Percentiles rank a stretch among this genome's conserved stretches.
Evolutionary conservation across 2,329 filamentous ascomycete species (phyloP).

Genomic region (Tolypocladium guangdongense): DNA sequence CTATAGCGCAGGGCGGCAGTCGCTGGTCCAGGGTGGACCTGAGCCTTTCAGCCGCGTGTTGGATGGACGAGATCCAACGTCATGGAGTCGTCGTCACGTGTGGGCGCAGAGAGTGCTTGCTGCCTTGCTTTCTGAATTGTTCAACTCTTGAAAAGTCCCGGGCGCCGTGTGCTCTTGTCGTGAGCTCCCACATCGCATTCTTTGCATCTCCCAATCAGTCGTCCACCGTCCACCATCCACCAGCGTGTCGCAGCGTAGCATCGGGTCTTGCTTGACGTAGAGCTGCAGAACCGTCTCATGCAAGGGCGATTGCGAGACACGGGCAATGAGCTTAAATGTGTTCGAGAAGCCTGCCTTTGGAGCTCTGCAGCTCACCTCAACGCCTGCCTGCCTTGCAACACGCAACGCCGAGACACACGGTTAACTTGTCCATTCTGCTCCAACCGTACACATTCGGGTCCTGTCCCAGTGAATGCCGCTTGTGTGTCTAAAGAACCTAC

Average conservation of each 20-base stretch:
- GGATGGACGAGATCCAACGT: neutral
- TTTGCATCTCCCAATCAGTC: neutral
- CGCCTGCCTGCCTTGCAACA: too few relatives aligned
- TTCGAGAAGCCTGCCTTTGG: neutral
- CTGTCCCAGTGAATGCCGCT: neutral
- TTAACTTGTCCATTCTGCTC: neutral
- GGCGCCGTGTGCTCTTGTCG: neutral
- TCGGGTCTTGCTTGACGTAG: neutral
- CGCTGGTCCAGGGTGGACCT: neutral
- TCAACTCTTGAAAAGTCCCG: neutral
- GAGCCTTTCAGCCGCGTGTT: neutral
- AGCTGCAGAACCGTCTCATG: neutral
- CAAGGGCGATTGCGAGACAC: neutral
- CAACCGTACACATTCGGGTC: neutral
- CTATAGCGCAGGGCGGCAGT: too few relatives aligned
- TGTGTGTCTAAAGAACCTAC: neutral
- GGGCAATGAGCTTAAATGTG: neutral
- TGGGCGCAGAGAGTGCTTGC: neutral
- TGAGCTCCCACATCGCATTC: neutral
- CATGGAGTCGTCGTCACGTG: neutral
- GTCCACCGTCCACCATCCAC: too few relatives aligned
- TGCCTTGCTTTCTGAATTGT: too few relatives aligned
- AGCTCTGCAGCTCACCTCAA: too few relatives aligned
- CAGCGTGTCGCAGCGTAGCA: too few relatives aligned
- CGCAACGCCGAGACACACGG: neutral